Conservation (phyloP, 169 alveolate species). For the Fabrea salina region DNA sequence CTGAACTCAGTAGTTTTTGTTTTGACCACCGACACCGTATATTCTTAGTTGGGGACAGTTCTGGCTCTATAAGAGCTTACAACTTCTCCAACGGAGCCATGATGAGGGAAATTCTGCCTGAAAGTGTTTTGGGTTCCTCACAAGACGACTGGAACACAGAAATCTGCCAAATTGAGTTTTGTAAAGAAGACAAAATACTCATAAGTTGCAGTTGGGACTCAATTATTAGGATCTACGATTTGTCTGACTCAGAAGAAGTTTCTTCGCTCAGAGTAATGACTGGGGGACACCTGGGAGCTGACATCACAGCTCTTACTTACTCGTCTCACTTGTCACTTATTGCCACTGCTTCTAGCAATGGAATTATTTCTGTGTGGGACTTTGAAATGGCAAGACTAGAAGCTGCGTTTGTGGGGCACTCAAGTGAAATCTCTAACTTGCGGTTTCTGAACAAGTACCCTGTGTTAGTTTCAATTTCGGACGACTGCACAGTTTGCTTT, state of each 20-base stretch:
- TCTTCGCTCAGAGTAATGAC: constrained; percentile 60
- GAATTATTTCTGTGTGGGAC: constrained; percentile 79
- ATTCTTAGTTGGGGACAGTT: constrained; percentile 74
- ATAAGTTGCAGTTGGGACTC: constrained; percentile 78
- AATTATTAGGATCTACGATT: constrained; percentile 73
- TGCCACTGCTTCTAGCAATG: constrained; percentile 79
- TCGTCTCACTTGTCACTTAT: constrained; percentile 59
- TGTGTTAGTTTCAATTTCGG: constrained; percentile 53
- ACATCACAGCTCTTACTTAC: constrained; percentile 63
- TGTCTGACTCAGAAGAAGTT: constrained; percentile 76
- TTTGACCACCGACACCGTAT: constrained; percentile 79
- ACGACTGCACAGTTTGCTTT: constrained; percentile 57
- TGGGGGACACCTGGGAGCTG: constrained; percentile 74
- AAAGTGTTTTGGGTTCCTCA: constrained; percentile 31
- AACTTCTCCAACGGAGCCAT: constrained; percentile 80
- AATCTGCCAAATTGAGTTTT: constrained; percentile 51
- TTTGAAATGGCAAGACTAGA: constrained; percentile 81
- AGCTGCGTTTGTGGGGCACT: constrained; percentile 57
- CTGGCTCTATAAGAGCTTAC: constrained; percentile 78
- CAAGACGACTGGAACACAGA: constrained; percentile 62
- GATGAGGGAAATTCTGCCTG: constrained; percentile 40
- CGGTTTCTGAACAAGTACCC: constrained; percentile 80
- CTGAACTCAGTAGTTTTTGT: constrained; percentile 63
- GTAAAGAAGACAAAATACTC: constrained; percentile 64
- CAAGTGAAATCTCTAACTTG: constrained; percentile 53